Conservation (phyloP, 495 filamentous ascomycete genomes). For the Penicillium subrubescens region DNA sequence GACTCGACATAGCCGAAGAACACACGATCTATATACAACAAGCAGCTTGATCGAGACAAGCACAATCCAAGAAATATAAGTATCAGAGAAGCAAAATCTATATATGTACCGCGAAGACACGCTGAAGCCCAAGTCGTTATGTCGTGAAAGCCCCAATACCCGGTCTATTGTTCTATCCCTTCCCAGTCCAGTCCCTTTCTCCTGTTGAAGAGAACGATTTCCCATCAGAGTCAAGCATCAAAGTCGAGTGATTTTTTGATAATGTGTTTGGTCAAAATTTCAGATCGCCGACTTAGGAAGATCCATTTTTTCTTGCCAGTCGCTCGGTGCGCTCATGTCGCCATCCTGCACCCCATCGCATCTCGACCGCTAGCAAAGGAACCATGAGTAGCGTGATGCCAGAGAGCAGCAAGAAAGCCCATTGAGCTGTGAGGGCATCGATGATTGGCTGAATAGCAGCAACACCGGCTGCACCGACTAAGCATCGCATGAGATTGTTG, state of each 20-base stretch:
- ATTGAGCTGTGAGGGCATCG: slow-evolving; percentile 58
- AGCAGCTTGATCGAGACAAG: background rate
- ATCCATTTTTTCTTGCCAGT: slow-evolving; percentile 17
- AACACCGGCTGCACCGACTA: slow-evolving; percentile 66
- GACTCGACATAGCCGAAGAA: background rate
- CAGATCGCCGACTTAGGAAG: background rate
- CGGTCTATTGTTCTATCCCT: background rate
- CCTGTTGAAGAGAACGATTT: slow-evolving; percentile 1
- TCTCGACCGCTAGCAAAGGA: slow-evolving; percentile 40
- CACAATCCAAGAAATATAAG: slow-evolving; percentile 2
- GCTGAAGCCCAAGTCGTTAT: slow-evolving; percentile 21
- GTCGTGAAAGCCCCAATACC: slow-evolving; percentile 14
- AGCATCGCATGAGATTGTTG: slow-evolving; percentile 70
- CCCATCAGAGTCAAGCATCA: background rate
- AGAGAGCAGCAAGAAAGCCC: slow-evolving; percentile 63
- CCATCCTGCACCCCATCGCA: slow-evolving; percentile 51
- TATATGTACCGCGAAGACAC: slow-evolving; percentile 10
- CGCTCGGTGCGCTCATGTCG: slow-evolving; percentile 32
- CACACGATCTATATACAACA: slow-evolving; percentile 10
- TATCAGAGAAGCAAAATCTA: slow-evolving; percentile 4
- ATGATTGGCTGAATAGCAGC: slow-evolving; percentile 66
- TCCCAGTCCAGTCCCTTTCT: background rate
- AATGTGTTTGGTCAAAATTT: background rate
- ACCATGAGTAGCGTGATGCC: slow-evolving; percentile 41
- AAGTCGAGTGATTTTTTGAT: background rate